A percentile compares a stretch with the other conserved stretches of the same genome.
Conservation (phyloP, 116 monocot genomes). For the Phalaenopsis hybrid region DNA sequence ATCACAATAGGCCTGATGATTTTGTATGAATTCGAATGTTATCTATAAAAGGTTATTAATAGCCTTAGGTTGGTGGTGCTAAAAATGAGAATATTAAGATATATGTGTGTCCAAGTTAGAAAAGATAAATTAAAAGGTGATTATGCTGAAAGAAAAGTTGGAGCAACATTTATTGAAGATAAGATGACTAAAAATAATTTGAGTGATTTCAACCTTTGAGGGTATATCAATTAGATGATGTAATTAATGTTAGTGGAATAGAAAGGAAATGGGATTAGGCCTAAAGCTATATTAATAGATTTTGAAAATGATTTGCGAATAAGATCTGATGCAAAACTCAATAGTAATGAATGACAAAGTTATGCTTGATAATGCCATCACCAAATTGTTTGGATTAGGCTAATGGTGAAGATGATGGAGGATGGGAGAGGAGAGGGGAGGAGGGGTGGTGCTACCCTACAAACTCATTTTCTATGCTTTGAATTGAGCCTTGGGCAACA, state of each 20-base stretch:
- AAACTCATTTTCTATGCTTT: background rate
- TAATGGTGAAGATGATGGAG: background rate
- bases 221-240: background rate
- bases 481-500: background rate
- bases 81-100: slow-evolving; percentile 1
- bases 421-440: background rate
- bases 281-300: background rate
- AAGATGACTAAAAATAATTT: background rate
- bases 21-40: background rate
- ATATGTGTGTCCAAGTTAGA: background rate
- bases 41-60: background rate
- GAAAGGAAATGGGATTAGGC: background rate
- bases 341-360: background rate
- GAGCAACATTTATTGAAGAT: background rate
- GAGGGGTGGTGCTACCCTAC: background rate
- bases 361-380: background rate
- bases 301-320: background rate
- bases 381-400: background rate
- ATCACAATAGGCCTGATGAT: no score
- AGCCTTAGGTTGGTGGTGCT: background rate
- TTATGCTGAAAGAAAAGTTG: background rate
- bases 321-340: background rate
- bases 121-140: background rate
- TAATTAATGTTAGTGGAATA: background rate
- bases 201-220: background rate